Evolutionary conservation across 1,139 yeast genomes (phyloP).

Genomic region (Hanseniaspora uvarum): DNA sequence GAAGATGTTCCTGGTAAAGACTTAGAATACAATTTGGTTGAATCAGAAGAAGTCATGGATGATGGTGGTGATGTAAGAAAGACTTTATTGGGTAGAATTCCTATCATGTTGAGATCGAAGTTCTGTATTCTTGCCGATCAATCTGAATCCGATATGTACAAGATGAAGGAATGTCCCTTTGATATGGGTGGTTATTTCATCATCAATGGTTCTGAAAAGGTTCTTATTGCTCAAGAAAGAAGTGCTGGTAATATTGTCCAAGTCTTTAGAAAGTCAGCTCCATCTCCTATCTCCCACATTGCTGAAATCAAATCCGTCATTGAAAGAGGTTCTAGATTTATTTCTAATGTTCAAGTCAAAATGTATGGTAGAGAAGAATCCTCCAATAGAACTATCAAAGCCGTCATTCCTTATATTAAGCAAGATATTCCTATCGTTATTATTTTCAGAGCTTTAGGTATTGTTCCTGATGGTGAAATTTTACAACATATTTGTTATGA

Average conservation of each 20-base stretch:
- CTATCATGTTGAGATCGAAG: conserved; percentile 93
- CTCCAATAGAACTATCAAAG: conserved; percentile 75
- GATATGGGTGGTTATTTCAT: conserved; percentile 99
- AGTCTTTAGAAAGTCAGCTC: conserved; percentile 95
- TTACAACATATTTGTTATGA: conserved; percentile 96
- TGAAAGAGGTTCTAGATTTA: conserved; percentile 92
- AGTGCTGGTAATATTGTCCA: conserved; percentile 97
- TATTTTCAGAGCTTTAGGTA: conserved; percentile 95
- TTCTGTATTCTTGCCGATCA: conserved; percentile 88
- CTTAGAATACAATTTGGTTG: conserved; percentile 54
- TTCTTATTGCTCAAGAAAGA: conserved; percentile 94
- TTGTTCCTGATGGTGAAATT: conserved; percentile 98
- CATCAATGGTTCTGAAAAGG: conserved; percentile 96
- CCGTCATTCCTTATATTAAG: conserved; percentile 89
- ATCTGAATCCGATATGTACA: conserved; percentile 89
- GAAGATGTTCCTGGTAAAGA: conserved; percentile 63
- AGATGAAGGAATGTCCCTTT: conserved; percentile 94
- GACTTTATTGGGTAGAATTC: conserved; percentile 91
- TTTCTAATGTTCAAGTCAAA: conserved; percentile 89
- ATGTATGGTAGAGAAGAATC: conserved; percentile 75
- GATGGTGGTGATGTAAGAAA: conserved; percentile 57
- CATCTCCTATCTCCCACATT: conserved; percentile 89
- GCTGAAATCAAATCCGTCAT: conserved; percentile 95
- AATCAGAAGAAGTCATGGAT: conserved; percentile 35
- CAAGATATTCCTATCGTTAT: conserved; percentile 94